Evolutionary conservation across 2,329 filamentous ascomycete genomes (phyloP).

Genomic region (Colletotrichum horii): DNA sequence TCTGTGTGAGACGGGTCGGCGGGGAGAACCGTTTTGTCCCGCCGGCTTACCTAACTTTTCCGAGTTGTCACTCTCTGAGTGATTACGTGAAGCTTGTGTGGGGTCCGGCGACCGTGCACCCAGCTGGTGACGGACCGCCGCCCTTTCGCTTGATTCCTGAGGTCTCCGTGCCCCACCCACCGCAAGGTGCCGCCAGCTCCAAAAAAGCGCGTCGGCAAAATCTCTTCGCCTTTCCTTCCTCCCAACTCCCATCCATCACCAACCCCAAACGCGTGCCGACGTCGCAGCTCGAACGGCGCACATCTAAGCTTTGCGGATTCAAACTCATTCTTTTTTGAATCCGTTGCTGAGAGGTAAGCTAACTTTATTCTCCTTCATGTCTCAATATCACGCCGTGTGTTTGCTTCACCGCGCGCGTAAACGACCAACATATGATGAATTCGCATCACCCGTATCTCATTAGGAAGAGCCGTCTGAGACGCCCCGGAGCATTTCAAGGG

Average conservation of each 20-base stretch:
- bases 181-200: not conserved
- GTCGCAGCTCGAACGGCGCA: not conserved
- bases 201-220: not conserved
- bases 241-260: not conserved
- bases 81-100: slow-evolving; percentile 2
- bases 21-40: not conserved
- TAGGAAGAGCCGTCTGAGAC: slow-evolving; percentile 56
- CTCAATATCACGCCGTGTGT: not conserved
- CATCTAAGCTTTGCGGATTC: not conserved
- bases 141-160: not conserved
- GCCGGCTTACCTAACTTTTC: not conserved
- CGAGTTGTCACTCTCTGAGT: not conserved
- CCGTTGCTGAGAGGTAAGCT: not conserved
- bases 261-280: not conserved
- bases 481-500: slow-evolving; percentile 6
- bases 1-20: not conserved
- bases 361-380: not conserved
- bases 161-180: not conserved
- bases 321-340: not conserved
- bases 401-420: not conserved
- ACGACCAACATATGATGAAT: slow-evolving; percentile 43
- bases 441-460: slow-evolving; percentile 40
- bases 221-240: not conserved
- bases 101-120: not conserved
- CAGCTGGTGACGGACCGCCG: not conserved